Percentiles rank a stretch among this genome's conserved stretches.
phyloP scores from a whole-genome alignment of 2,329 filamentous ascomycete species.

The Fusarium denticulatum region DNA sequence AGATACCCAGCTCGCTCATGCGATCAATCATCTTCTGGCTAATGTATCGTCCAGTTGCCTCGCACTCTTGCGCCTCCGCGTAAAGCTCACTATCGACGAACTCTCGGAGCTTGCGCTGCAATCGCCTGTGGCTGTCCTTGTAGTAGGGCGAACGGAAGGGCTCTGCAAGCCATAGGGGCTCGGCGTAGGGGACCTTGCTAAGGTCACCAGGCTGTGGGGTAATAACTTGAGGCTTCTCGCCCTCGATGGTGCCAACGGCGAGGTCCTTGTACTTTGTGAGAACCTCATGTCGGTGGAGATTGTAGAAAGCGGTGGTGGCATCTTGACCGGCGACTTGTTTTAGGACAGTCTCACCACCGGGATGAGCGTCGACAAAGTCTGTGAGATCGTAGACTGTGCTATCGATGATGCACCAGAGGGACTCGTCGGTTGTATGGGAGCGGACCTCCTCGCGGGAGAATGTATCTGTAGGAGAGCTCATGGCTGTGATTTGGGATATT shows the following conservation, averaged over 20 bases:
- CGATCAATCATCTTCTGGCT: constrained; percentile 77
- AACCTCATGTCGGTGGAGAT: constrained; percentile 91
- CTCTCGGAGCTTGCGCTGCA: constrained; percentile 75
- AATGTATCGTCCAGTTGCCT: constrained; percentile 78
- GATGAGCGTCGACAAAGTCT: constrained; percentile 87
- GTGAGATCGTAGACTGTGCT: constrained; percentile 87
- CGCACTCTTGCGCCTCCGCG: constrained; percentile 80
- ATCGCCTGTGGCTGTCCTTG: constrained; percentile 74
- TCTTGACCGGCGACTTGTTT: constrained; percentile 83
- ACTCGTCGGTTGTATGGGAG: constrained; percentile 78
- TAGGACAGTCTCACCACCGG: constrained; percentile 82
- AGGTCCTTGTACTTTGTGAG: constrained; percentile 80
- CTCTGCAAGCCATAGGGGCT: constrained; percentile 83
- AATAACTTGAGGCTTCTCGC: constrained; percentile 79
- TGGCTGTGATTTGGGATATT: not conserved
- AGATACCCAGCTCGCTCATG: constrained; percentile 77
- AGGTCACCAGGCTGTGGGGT: constrained; percentile 76
- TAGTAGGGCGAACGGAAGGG: constrained; percentile 84
- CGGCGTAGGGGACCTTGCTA: constrained; percentile 82
- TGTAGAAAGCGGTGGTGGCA: constrained; percentile 87
- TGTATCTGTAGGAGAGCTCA: constrained; percentile 56
- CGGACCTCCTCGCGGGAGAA: constrained; percentile 74
- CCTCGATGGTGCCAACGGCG: constrained; percentile 78
- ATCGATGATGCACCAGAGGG: constrained; percentile 86
- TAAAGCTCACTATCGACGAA: constrained; percentile 78